These are phyloP conservation scores for Silene noctiflora DNA, from an alignment of 179 eudicot species.

Conservation along the genomic window DNA sequence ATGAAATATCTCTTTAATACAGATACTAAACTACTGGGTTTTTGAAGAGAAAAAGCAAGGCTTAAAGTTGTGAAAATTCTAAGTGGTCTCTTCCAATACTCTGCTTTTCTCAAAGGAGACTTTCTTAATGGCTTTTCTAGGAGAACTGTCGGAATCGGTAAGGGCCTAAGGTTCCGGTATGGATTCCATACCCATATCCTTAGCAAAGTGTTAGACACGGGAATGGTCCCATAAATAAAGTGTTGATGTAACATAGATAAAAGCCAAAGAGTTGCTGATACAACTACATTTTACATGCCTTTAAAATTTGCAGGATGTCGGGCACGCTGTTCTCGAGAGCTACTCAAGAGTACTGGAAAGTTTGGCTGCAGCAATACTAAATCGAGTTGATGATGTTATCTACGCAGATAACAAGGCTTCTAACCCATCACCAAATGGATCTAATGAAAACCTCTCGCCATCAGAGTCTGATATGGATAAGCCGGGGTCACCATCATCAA, in stretches of 20 bases:
- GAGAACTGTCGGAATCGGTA: no score
- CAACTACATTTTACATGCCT: not conserved
- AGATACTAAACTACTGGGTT: no score
- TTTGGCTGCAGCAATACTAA: constrained; percentile 76
- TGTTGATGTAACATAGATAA: not conserved
- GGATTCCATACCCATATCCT: not conserved
- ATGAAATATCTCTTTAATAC: no score
- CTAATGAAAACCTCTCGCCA: constrained; percentile 32
- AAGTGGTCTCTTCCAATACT: no score
- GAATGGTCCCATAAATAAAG: not conserved
- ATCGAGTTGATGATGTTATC: constrained; percentile 70
- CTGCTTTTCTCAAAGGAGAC: no score
- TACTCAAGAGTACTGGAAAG: constrained; percentile 87
- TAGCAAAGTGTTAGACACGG: not conserved
- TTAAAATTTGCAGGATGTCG: constrained; percentile 57
- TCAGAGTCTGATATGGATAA: constrained; percentile 20
- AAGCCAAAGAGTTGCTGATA: not conserved
- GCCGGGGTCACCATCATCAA: constrained; percentile 49
- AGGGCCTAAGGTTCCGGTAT: no score
- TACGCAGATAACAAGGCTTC: constrained; percentile 47
- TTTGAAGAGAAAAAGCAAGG: no score
- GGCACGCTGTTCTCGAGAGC: constrained; percentile 77
- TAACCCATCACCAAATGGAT: constrained; percentile 37
- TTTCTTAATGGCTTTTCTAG: no score
- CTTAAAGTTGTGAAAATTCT: no score